Percentiles rank a stretch among this genome's conserved stretches.
Evolutionary conservation across 2,329 filamentous ascomycete genomes (phyloP).

Genomic region (Rutstroemia sydowiana): DNA sequence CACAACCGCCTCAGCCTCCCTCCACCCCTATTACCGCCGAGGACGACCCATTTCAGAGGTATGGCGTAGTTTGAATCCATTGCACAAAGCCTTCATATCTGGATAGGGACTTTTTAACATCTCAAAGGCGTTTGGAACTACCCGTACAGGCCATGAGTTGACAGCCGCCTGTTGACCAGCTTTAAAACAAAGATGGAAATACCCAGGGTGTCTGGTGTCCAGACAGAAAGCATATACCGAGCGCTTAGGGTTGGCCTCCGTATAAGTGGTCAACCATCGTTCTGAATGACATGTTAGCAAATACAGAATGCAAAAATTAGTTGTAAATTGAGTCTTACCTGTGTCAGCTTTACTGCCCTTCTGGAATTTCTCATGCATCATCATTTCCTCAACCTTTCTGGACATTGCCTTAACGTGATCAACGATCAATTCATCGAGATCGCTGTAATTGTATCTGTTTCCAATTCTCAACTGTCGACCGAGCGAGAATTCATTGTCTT

Average conservation of each 20-base stretch:
- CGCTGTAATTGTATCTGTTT: conserved; percentile 84
- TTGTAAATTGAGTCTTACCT: conserved; percentile 52
- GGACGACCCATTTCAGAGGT: conserved; percentile 22
- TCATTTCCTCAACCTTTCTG: conserved; percentile 94
- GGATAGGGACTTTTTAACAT: conserved; percentile 83
- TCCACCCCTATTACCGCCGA: conserved; percentile 2
- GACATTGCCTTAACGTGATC: conserved; percentile 97
- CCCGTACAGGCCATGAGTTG: conserved; percentile 76
- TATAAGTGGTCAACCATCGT: conserved; percentile 92
- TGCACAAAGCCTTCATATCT: conserved; percentile 90
- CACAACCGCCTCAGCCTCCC: background rate
- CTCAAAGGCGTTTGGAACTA: conserved; percentile 90
- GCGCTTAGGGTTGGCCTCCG: conserved; percentile 88
- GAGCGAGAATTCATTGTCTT: conserved; percentile 93
- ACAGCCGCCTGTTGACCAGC: conserved; percentile 68
- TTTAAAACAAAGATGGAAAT: conserved; percentile 96
- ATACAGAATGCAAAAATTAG: background rate
- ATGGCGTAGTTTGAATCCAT: conserved; percentile 71
- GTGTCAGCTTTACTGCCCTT: conserved; percentile 70
- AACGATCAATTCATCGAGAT: conserved; percentile 95
- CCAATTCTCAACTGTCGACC: conserved; percentile 79
- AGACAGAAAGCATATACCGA: conserved; percentile 95
- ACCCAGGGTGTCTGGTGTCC: conserved; percentile 83
- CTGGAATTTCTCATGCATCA: conserved; percentile 90
- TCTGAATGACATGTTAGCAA: conserved; percentile 44